phyloP scores from a whole-genome alignment of 2,329 filamentous ascomycete genomes.

The Mycosphaerelloides madeirae region DNA sequence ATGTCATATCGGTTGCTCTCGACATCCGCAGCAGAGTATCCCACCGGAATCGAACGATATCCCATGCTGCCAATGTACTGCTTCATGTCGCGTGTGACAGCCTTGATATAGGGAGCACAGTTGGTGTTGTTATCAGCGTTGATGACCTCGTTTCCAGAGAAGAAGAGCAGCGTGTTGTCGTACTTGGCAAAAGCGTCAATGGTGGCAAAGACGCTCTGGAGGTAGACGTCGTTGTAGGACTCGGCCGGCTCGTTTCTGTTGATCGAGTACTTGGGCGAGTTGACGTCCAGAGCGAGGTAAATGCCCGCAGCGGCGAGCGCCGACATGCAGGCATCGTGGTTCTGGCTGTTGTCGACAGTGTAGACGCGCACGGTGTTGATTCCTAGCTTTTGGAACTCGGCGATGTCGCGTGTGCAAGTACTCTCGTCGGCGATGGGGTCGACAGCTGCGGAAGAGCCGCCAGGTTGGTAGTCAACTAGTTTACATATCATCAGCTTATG shows the following conservation, averaged over 20 bases:
- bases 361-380: conserved; percentile 92
- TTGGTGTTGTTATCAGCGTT: conserved; percentile 58
- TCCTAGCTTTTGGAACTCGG: conserved; percentile 76
- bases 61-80: conserved; percentile 70
- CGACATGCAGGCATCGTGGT: conserved; percentile 83
- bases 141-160: conserved; percentile 75
- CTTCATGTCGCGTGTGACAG: conserved; percentile 74
- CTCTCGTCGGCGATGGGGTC: conserved; percentile 72
- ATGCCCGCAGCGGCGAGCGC: conserved; percentile 76
- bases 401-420: conserved; percentile 73
- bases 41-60: conserved; percentile 66
- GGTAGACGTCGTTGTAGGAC: conserved; percentile 84
- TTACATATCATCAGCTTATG: too few relatives aligned
- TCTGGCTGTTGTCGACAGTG: conserved; percentile 77
- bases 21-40: conserved; percentile 82
- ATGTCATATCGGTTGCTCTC: conserved; percentile 80
- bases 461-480: conserved; percentile 47
- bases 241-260: conserved; percentile 67
- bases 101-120: conserved; percentile 65
- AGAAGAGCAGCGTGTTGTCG: conserved; percentile 80
- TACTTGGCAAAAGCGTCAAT: conserved; percentile 80
- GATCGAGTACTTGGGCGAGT: conserved; percentile 84
- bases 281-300: conserved; percentile 88
- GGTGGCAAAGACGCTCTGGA: conserved; percentile 82
- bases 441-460: conserved; percentile 56